Base-by-base conservation (phyloP, 2,329 filamentous ascomycete genomes). In the Cladorrhinum sp. region DNA sequence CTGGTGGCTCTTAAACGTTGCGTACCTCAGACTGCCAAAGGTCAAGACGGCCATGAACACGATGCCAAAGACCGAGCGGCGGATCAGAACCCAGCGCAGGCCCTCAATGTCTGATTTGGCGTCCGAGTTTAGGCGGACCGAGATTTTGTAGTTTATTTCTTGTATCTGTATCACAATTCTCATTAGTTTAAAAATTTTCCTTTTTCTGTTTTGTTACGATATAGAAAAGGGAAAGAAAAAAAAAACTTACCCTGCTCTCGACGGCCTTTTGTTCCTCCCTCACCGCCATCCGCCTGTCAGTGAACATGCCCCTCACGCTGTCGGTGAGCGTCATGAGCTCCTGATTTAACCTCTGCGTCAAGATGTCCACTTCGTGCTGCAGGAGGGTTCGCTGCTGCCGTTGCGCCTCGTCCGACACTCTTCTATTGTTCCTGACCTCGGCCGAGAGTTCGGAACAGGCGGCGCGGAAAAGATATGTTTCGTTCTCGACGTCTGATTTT, bases 111-210 rank as follows among this genome's bases (percentile, higher is more conserved):
- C 91, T 3, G 90, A 94, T 73, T 94, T 93, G 53, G 90, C 87
- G 74, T 98, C 95, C 64, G 91, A 95, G 73, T 92, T 96, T 49
- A 99, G 82, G 46, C 86, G 83, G 30, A 96, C 92, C 21, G 91
- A 96, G 74, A 99, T 98, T 73, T 96, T 95, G 77, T 98, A 96
- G 76, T 94, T 96, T 67, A 98, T 83, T 77, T 96, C 90, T 80
- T 97, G 93, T 64, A 96, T 93, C 82, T 91, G 12, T 49, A 21
- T 28, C 33, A 14, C 26, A 4, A 28, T 5, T 5, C 26, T 5
- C 26, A 28, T 9, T 28, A 4, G 9, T 5, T 28, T 28, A 28
- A 9, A 5, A 28, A 5, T 9, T 9, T 28, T 28, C n/a, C 36
- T 42, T 51, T 21, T 21, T 21, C 16, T 55, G 3, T 39, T 21